These are phyloP conservation scores for Penicillium rolfsii DNA, from an alignment of 2,329 filamentous ascomycete species.

Conservation along the genomic window DNA sequence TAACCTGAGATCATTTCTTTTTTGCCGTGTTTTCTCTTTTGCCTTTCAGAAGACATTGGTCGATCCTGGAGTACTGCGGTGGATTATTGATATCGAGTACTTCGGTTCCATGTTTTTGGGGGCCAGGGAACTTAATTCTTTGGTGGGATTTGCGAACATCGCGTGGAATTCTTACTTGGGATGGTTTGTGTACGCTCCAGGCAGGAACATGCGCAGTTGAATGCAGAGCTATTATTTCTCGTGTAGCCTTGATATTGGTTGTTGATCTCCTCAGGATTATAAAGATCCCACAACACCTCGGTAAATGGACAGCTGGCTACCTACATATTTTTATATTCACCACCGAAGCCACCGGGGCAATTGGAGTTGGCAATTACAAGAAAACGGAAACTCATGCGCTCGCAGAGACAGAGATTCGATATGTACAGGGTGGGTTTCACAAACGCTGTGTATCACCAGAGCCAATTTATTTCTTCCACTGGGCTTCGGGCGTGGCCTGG, in stretches of 20 bases:
- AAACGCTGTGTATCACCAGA: background rate
- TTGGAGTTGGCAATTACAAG: background rate
- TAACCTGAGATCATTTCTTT: constrained; percentile 8
- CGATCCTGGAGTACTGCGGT: too few relatives aligned
- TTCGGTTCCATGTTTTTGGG: background rate
- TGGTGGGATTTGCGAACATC: background rate
- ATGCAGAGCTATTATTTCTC: background rate
- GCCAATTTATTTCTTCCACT: constrained; percentile 44
- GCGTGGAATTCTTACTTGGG: too few relatives aligned
- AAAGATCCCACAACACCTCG: background rate
- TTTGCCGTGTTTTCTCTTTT: background rate
- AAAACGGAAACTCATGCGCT: constrained; percentile 17
- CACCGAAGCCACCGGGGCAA: background rate
- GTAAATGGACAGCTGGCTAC: background rate
- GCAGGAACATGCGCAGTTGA: too few relatives aligned
- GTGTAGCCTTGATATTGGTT: too few relatives aligned
- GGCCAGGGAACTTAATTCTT: background rate
- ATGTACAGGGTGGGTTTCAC: constrained; percentile 24
- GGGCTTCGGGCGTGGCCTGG: constrained; percentile 57
- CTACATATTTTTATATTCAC: background rate
- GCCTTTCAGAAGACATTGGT: background rate
- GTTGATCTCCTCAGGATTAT: too few relatives aligned
- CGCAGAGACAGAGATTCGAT: constrained; percentile 24
- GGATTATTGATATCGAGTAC: background rate
- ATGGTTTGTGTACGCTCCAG: too few relatives aligned